Evolutionary conservation across 169 alveolate species (phyloP).

Genomic region (Eimeria sp.): DNA sequence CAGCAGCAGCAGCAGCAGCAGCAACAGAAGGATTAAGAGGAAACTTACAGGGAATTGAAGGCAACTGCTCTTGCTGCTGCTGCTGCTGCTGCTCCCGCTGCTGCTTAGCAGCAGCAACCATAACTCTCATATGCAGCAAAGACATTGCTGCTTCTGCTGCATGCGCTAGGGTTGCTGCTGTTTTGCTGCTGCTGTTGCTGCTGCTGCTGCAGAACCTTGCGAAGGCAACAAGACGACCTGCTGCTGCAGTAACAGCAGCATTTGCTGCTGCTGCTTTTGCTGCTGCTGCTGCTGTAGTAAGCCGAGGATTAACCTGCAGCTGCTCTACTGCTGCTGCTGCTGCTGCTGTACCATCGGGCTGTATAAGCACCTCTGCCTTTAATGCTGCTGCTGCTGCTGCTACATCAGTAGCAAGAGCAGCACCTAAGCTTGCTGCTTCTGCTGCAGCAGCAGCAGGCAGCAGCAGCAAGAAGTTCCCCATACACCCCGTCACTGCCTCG

Average conservation of each 20-base stretch:
- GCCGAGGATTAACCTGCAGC: constrained; percentile 45
- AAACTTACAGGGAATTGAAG: constrained; percentile 2
- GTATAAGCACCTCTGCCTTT: constrained; percentile 27
- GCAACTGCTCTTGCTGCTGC: constrained; percentile 18
- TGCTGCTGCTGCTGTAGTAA: constrained; percentile 40
- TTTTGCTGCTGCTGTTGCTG: constrained; percentile 62
- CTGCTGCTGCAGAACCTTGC: constrained; percentile 46
- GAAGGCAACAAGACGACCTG: not conserved
- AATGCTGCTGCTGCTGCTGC: constrained; percentile 48
- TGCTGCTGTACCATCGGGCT: not conserved
- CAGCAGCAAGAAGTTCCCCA: constrained; percentile 23
- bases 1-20: constrained; percentile 18
- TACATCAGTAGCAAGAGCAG: constrained; percentile 2
- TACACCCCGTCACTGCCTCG: constrained; percentile 15
- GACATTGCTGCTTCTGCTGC: constrained; percentile 54
- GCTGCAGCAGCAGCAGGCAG: constrained; percentile 57
- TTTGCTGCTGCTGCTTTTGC: constrained; percentile 11
- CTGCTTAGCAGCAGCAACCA: constrained; percentile 26
- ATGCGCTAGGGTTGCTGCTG: constrained; percentile 42
- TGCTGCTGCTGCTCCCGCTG: constrained; percentile 15
- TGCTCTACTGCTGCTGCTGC: constrained; percentile 34
- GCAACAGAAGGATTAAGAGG: constrained; percentile 16
- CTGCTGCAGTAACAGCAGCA: not conserved
- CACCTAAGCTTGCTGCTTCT: constrained; percentile 20
- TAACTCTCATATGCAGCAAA: constrained; percentile 23